These are phyloP conservation scores for Blastocystis sp. DNA, from an alignment of 352 stramenopile species.

Conservation along the genomic window DNA sequence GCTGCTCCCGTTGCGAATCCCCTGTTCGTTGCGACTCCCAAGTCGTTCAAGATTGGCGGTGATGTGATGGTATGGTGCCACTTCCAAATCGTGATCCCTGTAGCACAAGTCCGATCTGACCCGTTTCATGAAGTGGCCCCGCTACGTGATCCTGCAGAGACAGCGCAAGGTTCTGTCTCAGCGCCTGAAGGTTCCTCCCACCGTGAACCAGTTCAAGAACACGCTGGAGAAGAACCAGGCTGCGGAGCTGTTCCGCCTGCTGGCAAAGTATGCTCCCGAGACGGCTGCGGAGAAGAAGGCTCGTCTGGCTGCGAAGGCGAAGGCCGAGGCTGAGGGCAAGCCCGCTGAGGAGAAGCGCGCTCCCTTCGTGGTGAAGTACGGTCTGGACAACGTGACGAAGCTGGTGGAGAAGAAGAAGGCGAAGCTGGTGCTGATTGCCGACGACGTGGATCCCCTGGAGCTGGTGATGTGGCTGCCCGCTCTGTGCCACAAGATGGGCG, in stretches of 20 bases:
- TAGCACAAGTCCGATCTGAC: conserved; percentile 76
- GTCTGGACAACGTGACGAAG: conserved; percentile 96
- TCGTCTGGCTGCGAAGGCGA: conserved; percentile 85
- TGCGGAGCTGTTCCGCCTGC: conserved; percentile 87
- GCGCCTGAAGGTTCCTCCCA: conserved; percentile 92
- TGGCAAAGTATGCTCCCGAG: conserved; percentile 96
- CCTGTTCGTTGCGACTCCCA: conserved; percentile 22
- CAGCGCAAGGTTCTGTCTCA: conserved; percentile 94
- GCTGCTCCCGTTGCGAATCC: conserved; percentile 29
- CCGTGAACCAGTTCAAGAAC: conserved; percentile 97
- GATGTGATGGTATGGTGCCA: conserved; percentile 34
- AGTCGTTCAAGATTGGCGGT: conserved; percentile 23
- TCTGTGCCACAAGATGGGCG: conserved; percentile 86
- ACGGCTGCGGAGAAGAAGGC: conserved; percentile 91
- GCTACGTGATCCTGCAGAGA: conserved; percentile 94
- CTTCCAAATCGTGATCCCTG: no score
- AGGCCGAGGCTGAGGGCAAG: conserved; percentile 76
- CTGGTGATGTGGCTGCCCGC: conserved; percentile 61
- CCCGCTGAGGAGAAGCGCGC: conserved; percentile 64
- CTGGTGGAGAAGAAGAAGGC: conserved; percentile 98
- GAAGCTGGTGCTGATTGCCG: conserved; percentile 93
- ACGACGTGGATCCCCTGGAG: conserved; percentile 94
- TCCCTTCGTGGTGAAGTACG: conserved; percentile 89
- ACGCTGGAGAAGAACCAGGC: conserved; percentile 91
- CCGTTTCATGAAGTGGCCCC: conserved; percentile 93